Percentiles rank a stretch among this genome's conserved stretches.
Conservation (phyloP, 345 rosid species). For the Leavenworthia alabamica region DNA sequence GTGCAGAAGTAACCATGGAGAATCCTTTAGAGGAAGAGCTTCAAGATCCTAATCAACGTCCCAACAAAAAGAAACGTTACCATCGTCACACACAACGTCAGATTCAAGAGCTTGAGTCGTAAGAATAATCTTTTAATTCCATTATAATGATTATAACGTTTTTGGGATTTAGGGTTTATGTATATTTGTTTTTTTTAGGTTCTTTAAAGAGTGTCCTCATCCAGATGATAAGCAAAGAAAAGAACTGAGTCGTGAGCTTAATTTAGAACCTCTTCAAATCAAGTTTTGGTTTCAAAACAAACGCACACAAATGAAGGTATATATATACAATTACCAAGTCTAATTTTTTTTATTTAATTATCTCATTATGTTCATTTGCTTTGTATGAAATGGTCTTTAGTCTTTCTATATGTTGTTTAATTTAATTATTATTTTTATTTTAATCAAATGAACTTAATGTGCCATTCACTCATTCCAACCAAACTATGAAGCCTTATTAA, state of each 20-base stretch:
- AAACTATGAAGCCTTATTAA: neutral
- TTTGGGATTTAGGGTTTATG: constrained; percentile 12
- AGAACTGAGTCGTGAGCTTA: too few species aligned
- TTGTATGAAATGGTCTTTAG: neutral
- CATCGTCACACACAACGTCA: too few species aligned
- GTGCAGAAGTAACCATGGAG: too few species aligned
- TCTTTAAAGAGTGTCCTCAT: constrained; percentile 89
- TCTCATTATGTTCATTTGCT: neutral
- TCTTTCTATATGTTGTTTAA: neutral
- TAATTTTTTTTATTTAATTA: neutral
- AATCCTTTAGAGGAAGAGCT: too few species aligned
- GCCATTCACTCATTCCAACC: neutral
- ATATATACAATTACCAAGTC: neutral
- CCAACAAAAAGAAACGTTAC: too few species aligned
- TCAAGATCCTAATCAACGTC: too few species aligned
- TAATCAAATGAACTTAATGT: neutral
- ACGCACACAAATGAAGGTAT: too few species aligned
- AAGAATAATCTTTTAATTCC: too few species aligned
- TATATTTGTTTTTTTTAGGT: constrained; percentile 33
- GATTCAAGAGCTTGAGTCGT: too few species aligned
- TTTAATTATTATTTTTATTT: neutral
- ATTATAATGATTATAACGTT: neutral
- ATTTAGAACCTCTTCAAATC: too few species aligned
- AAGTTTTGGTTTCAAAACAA: too few species aligned
- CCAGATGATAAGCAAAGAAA: too few species aligned